These are phyloP conservation scores for Pharnaceum exiguum DNA, from an alignment of 148 eudicot species.

Conservation along the genomic window DNA sequence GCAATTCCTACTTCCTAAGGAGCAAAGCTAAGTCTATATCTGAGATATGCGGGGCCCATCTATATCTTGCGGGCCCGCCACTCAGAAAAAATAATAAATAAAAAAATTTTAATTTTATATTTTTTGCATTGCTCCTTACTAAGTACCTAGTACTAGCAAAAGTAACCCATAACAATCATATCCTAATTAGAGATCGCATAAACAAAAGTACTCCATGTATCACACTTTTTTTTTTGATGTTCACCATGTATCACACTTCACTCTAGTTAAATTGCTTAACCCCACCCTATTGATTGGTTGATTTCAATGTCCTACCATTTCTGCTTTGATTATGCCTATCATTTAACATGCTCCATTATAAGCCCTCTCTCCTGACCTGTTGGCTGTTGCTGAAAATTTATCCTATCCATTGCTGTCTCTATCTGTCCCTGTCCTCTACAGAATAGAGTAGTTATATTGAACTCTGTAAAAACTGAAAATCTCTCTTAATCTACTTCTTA, in stretches of 20 bases:
- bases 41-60: too few species aligned
- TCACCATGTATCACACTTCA: background rate
- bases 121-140: too few species aligned
- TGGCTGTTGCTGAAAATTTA: background rate
- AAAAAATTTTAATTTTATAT: too few species aligned
- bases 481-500: conserved; percentile 8
- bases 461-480: conserved; percentile 11
- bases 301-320: conserved; percentile 24
- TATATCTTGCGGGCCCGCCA: too few species aligned
- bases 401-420: background rate
- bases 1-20: too few species aligned
- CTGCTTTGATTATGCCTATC: conserved; percentile 18
- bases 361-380: background rate
- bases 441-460: background rate
- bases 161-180: too few species aligned
- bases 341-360: background rate
- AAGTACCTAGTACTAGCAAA: too few species aligned
- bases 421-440: background rate
- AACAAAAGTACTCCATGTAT: background rate
- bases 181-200: too few species aligned
- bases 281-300: conserved; percentile 12
- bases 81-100: too few species aligned
- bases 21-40: too few species aligned
- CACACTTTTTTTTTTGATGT: too few species aligned
- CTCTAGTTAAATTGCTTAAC: conserved; percentile 8